Percentiles rank a stretch among this genome's conserved stretches.
Evolutionary conservation across 345 rosid genomes (phyloP).

Genomic region (Erucastrum elatum): DNA sequence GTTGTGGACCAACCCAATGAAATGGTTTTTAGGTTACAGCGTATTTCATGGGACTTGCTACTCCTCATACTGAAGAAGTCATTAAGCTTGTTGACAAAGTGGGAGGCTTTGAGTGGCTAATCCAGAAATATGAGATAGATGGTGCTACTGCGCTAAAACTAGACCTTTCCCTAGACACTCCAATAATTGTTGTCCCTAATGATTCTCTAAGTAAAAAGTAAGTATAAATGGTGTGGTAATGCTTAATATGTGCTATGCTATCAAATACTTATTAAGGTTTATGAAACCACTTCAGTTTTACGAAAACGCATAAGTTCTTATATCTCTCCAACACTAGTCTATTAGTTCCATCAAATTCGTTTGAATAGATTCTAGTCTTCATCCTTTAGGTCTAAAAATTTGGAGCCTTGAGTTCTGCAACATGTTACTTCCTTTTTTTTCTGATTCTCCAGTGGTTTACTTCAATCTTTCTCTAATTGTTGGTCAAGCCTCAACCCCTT

Average conservation of each 20-base stretch:
- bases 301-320: not conserved
- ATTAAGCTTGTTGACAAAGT: conserved; percentile 96
- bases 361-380: conserved; percentile 2
- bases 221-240: conserved; percentile 35
- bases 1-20: conserved; percentile 28
- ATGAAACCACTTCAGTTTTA: conserved; percentile 5
- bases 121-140: conserved; percentile 93
- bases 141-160: conserved; percentile 92
- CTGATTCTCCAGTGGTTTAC: conserved; percentile 9
- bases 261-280: conserved; percentile 17
- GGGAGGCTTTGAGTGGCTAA: conserved; percentile 97
- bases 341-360: conserved; percentile 12
- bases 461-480: conserved; percentile 11
- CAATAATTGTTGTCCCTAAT: conserved; percentile 83
- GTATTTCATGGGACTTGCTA: conserved; percentile 95
- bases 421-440: not conserved
- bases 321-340: conserved; percentile 10
- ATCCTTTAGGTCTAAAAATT: conserved; percentile 1
- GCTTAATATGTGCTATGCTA: conserved; percentile 6
- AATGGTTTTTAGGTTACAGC: conserved; percentile 63
- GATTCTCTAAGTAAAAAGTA: conserved; percentile 90
- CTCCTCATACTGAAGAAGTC: conserved; percentile 91
- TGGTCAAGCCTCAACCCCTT: conserved; percentile 15
- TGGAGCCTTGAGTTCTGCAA: conserved; percentile 14
- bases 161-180: conserved; percentile 93